These are phyloP conservation scores for Dothideomycetes sp. DNA, from an alignment of 2,329 filamentous ascomycete genomes.

Conservation along the genomic window DNA sequence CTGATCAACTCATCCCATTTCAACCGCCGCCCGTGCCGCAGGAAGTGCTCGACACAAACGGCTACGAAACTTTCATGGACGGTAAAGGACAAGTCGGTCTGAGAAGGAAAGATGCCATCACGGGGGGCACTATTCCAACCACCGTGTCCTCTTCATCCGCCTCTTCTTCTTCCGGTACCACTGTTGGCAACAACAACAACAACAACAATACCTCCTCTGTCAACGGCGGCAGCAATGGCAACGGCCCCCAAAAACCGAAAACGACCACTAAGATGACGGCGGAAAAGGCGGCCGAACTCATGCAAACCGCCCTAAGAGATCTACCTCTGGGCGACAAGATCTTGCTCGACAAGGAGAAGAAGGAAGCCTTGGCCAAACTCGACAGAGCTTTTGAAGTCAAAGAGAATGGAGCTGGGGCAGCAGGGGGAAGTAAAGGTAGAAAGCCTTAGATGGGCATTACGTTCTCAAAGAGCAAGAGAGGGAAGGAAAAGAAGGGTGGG, in stretches of 20 bases:
- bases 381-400: conserved; percentile 25
- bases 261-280: conserved; percentile 26
- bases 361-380: conserved; percentile 37
- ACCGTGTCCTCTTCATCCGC: conserved; percentile 13
- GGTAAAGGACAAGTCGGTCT: conserved; percentile 40
- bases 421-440: too few species aligned
- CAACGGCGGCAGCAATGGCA: neutral
- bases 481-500: too few species aligned
- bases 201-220: neutral
- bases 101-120: conserved; percentile 31
- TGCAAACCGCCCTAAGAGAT: conserved; percentile 39
- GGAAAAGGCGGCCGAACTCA: conserved; percentile 37
- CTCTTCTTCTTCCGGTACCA: conserved; percentile 4
- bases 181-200: neutral
- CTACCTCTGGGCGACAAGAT: conserved; percentile 32
- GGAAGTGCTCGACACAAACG: conserved; percentile 40
- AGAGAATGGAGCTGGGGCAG: too few species aligned
- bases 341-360: conserved; percentile 33
- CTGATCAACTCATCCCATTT: conserved; percentile 7
- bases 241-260: conserved; percentile 3
- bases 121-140: too few species aligned
- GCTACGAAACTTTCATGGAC: conserved; percentile 44
- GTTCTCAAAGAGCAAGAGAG: too few species aligned
- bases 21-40: conserved; percentile 28
- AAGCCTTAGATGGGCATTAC: too few species aligned